A percentile compares a stretch with the other conserved stretches of the same genome.
Conservation (phyloP, 805 yeast genomes). For the Starmera pachycereana region DNA sequence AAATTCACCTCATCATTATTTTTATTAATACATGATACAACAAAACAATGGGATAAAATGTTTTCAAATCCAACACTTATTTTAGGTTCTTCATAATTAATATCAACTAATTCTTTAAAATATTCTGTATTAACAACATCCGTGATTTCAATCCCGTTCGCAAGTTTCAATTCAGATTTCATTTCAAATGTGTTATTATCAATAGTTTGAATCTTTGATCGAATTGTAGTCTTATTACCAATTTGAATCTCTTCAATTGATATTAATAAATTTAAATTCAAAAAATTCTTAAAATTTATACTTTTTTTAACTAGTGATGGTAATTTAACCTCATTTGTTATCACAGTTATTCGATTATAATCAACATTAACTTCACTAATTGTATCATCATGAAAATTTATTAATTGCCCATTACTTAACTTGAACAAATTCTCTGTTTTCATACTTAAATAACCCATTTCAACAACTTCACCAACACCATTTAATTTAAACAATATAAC, state of each 20-base stretch:
- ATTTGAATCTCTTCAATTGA: conserved; percentile 8
- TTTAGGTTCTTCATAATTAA: conserved; percentile 13
- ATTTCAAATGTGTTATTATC: conserved; percentile 17
- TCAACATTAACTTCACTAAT: conserved; percentile 1
- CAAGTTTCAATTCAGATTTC: conserved; percentile 9
- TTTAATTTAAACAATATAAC: conserved; percentile 3
- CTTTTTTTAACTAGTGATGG: conserved; percentile 10
- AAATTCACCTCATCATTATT: conserved; percentile 20
- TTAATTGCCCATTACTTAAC: not conserved
- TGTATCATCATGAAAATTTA: not conserved
- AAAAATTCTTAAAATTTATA: conserved; percentile 13
- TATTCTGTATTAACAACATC: conserved; percentile 16
- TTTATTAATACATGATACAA: conserved; percentile 24
- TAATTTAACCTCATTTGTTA: conserved; percentile 5
- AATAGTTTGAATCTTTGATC: conserved; percentile 14
- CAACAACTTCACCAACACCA: not conserved
- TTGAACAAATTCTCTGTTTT: conserved; percentile 6
- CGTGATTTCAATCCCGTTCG: conserved; percentile 15
- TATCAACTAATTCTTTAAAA: conserved; percentile 10
- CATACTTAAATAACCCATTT: conserved; percentile 12
- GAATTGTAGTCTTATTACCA: conserved; percentile 1
- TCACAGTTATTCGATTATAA: not conserved
- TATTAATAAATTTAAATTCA: conserved; percentile 13
- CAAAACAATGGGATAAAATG: conserved; percentile 25
- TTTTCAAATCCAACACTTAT: conserved; percentile 22